Percentiles rank a stretch among this genome's conserved stretches.
These are phyloP conservation scores for Amylocystis lapponica DNA, from an alignment of 768 basidiomycete genomes.

Conservation along the genomic window DNA sequence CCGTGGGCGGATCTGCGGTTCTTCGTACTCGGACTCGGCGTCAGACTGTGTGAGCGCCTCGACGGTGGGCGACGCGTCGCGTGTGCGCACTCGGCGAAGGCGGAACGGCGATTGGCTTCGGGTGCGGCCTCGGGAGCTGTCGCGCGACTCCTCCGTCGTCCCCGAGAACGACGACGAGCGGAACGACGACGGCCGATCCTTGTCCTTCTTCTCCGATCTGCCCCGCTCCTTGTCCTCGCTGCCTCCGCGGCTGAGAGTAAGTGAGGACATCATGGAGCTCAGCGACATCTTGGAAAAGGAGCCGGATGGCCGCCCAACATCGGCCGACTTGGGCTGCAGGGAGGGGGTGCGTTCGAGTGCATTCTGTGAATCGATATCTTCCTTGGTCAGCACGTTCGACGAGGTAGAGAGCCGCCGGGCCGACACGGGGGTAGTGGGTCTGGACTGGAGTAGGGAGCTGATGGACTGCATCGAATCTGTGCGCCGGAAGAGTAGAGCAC, in stretches of 20 bases:
- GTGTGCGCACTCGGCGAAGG: slow-evolving; percentile 58
- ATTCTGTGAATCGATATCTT: slow-evolving; percentile 46
- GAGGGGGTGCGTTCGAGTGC: slow-evolving; percentile 43
- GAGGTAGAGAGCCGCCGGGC: slow-evolving; percentile 24
- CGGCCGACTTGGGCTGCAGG: slow-evolving; percentile 15
- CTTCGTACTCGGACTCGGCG: slow-evolving; percentile 53
- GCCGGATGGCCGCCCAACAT: slow-evolving; percentile 26
- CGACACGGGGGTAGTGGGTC: slow-evolving; percentile 25
- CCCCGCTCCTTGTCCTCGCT: slow-evolving; percentile 45
- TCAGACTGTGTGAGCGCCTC: slow-evolving; percentile 55
- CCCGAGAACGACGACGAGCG: slow-evolving; percentile 35
- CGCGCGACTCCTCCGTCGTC: slow-evolving; percentile 32
- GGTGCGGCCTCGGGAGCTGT: slow-evolving; percentile 42
- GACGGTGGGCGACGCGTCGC: slow-evolving; percentile 46
- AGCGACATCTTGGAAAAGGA: slow-evolving; percentile 62
- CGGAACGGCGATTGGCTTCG: slow-evolving; percentile 80
- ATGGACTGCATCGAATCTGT: slow-evolving; percentile 22
- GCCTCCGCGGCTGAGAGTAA: slow-evolving; percentile 51
- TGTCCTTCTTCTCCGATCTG: slow-evolving; percentile 35
- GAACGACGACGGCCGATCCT: slow-evolving; percentile 20
- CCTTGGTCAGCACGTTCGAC: slow-evolving; percentile 26
- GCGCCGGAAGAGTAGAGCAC: slow-evolving; percentile 19
- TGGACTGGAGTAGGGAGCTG: slow-evolving; percentile 17
- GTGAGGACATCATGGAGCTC: slow-evolving; percentile 64
- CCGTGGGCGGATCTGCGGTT: slow-evolving; percentile 46